phyloP scores from a whole-genome alignment of 441 rosid species.

The Aquilaria agallochum region DNA sequence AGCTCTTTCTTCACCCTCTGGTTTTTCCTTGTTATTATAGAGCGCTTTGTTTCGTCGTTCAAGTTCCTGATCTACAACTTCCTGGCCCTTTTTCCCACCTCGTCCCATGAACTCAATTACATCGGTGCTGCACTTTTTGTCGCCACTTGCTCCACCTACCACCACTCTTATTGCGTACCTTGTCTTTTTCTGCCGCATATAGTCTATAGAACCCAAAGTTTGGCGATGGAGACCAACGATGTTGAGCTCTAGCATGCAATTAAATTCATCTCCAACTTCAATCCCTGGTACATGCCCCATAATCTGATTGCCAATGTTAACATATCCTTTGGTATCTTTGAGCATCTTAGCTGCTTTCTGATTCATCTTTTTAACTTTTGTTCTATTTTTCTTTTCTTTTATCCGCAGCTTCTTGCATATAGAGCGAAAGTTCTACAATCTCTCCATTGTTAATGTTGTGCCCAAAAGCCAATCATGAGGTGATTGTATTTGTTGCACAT shows the following conservation, averaged over 20 bases:
- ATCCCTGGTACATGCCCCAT: conserved; percentile 82
- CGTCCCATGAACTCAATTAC: conserved; percentile 73
- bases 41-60: conserved; percentile 74
- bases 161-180: conserved; percentile 65
- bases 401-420: no score
- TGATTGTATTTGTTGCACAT: no score
- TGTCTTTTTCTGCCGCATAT: conserved; percentile 31
- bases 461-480: no score
- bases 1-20: conserved; percentile 37
- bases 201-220: conserved; percentile 77
- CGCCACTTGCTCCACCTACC: conserved; percentile 80
- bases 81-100: conserved; percentile 67
- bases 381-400: no score
- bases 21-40: conserved; percentile 38
- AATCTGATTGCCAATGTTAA: conserved; percentile 39
- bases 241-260: conserved; percentile 70
- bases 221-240: conserved; percentile 81
- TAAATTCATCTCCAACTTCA: conserved; percentile 93
- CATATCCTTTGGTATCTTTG: conserved; percentile 38
- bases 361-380: conserved; percentile 44
- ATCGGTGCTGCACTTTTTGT: conserved; percentile 67
- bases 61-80: conserved; percentile 84
- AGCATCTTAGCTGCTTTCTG: conserved; percentile 48
- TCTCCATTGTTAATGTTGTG: no score
- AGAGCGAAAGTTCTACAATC: no score